Conservation (phyloP, 2,329 filamentous ascomycete species). For the Sclerotinia subarctica region DNA sequence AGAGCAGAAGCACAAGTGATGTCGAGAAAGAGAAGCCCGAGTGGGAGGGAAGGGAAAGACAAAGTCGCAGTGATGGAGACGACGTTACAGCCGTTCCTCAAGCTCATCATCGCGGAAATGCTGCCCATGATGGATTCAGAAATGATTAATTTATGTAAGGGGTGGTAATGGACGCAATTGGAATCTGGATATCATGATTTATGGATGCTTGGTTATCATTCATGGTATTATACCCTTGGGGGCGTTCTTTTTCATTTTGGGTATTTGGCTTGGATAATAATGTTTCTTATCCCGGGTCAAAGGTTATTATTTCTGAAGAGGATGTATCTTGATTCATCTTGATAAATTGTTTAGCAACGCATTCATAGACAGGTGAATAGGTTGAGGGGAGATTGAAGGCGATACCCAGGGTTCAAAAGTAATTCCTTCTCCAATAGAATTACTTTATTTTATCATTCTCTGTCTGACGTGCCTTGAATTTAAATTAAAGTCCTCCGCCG, state of each 20-base stretch:
- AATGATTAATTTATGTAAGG: slow-evolving; percentile 14
- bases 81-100: background rate
- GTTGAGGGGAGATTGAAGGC: background rate
- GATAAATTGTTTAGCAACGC: background rate
- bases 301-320: background rate
- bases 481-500: too few species aligned
- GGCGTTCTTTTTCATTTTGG: slow-evolving; percentile 13
- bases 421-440: background rate
- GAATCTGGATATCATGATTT: slow-evolving; percentile 8
- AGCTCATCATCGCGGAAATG: slow-evolving; percentile 10
- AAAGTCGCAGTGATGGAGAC: background rate
- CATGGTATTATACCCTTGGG: slow-evolving; percentile 13
- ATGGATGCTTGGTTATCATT: slow-evolving; percentile 11
- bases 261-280: slow-evolving; percentile 11
- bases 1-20: slow-evolving; percentile 30
- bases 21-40: slow-evolving; percentile 16
- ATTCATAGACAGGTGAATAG: background rate
- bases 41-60: slow-evolving; percentile 7
- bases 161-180: slow-evolving; percentile 5
- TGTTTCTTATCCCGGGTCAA: slow-evolving; percentile 2
- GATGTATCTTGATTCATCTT: background rate
- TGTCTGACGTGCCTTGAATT: background rate
- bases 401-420: slow-evolving; percentile 10
- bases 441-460: background rate
- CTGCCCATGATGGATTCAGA: slow-evolving; percentile 15